A percentile compares a stretch with the other conserved stretches of the same genome.
phyloP scores from a whole-genome alignment of 768 basidiomycete species.

The Phaeotremella fagi region DNA sequence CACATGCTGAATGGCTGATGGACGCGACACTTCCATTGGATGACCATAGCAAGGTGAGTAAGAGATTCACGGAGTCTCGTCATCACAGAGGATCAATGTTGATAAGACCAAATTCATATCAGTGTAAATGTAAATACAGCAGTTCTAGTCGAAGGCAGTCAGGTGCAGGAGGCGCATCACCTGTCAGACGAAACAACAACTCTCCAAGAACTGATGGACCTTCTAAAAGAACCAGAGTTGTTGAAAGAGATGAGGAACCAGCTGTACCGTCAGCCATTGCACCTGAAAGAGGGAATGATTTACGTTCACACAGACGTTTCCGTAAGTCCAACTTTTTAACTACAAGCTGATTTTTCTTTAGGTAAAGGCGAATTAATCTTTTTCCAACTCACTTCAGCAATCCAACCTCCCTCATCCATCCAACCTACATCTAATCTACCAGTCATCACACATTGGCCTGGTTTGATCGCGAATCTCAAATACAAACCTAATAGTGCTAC shows the following conservation, averaged over 20 bases:
- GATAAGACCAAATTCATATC: neutral
- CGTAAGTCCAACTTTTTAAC: conserved; percentile 7
- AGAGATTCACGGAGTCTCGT: neutral
- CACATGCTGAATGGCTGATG: conserved; percentile 38
- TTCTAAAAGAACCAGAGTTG: conserved; percentile 17
- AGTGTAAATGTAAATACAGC: conserved; percentile 36
- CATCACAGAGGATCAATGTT: conserved; percentile 1
- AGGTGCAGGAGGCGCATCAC: neutral
- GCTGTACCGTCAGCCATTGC: conserved; percentile 16
- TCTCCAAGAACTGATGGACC: conserved; percentile 13
- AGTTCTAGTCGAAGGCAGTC: too few species aligned
- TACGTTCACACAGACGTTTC: conserved; percentile 26
- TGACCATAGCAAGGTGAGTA: conserved; percentile 23
- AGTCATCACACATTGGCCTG: conserved; percentile 41
- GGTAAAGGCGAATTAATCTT: conserved; percentile 32
- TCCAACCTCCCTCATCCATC: neutral
- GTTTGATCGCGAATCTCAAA: conserved; percentile 20
- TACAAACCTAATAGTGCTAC: conserved; percentile 4
- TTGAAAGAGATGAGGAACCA: too few species aligned
- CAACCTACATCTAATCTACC: neutral
- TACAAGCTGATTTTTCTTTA: neutral
- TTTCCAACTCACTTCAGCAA: conserved; percentile 10
- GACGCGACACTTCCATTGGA: conserved; percentile 18
- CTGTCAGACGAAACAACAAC: conserved; percentile 8
- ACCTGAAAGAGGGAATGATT: conserved; percentile 23